Evolutionary conservation across 345 rosid genomes (phyloP).

Genomic region (Garcia nutans): DNA sequence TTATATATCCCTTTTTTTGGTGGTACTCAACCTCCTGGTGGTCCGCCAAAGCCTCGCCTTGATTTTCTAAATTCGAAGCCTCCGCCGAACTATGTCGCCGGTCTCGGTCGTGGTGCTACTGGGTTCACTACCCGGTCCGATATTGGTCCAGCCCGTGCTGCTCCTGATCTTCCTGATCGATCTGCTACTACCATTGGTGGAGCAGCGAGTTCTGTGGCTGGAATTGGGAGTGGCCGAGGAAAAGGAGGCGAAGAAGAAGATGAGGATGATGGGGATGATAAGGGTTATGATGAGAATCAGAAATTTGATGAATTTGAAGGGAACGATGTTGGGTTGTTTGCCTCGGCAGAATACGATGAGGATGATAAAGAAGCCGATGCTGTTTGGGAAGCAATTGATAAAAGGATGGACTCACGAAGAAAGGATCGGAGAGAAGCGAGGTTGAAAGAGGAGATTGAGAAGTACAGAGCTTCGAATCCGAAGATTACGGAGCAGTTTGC

Average conservation of each 20-base stretch:
- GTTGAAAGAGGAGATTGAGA: slow-evolving; percentile 82
- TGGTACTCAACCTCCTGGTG: slow-evolving; percentile 44
- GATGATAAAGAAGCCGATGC: slow-evolving; percentile 97
- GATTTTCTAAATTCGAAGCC: slow-evolving; percentile 87
- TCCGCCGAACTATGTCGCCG: slow-evolving; percentile 83
- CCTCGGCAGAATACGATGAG: slow-evolving; percentile 86
- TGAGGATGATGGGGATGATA: slow-evolving; percentile 53
- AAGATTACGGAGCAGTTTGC: slow-evolving; percentile 93
- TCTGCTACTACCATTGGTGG: slow-evolving; percentile 60
- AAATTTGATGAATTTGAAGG: slow-evolving; percentile 97
- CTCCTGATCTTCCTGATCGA: slow-evolving; percentile 85
- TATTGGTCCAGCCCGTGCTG: slow-evolving; percentile 94
- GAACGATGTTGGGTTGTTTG: slow-evolving; percentile 90
- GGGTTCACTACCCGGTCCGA: slow-evolving; percentile 97
- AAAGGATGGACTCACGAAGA: slow-evolving; percentile 88
- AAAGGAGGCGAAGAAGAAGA: slow-evolving; percentile 65
- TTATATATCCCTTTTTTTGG: slow-evolving; percentile 57
- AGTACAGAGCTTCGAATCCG: slow-evolving; percentile 87
- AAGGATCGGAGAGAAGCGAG: slow-evolving; percentile 85
- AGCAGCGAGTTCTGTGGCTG: slow-evolving; percentile 43
- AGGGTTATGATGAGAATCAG: slow-evolving; percentile 91
- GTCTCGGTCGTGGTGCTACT: slow-evolving; percentile 94
- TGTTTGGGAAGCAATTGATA: slow-evolving; percentile 84
- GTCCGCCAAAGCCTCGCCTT: slow-evolving; percentile 68
- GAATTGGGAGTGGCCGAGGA: slow-evolving; percentile 66